Base-by-base conservation (phyloP, 371 early-diverging fungal genomes). In the Haplosporangium sp. region DNA sequence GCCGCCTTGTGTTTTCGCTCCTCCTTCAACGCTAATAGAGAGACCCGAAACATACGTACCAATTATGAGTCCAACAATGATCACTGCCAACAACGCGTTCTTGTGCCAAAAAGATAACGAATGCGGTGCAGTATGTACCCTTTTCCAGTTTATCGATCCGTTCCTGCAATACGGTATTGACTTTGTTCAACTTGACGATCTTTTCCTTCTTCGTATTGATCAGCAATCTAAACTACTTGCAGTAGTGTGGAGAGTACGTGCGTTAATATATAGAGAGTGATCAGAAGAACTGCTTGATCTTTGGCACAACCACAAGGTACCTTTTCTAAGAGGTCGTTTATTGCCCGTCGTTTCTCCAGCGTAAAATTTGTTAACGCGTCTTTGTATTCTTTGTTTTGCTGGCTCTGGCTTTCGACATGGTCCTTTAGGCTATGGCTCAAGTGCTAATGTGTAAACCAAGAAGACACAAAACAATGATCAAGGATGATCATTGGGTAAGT, bases 141-240 rank as follows among this genome's bases (percentile, higher is more conserved):
- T 63, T 65, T 46, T 64, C 64, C n/a, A 74, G 23, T 0, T 23
- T 43, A 5, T 68, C 64, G 29, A 74, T 38, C 20, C 56, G 54
- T 20, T 50, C 53, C 11, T 69, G 55, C 21, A 68, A 23, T 10
- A 54, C 48, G 1, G 48, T 47, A 6, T 63, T 64, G 6, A 38
- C 42, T 2, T 64, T 59, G 16, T 45, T 38, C 23, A 74, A 42
- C 8, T 64, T 48, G 11, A 20, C 54, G 37, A 69, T 75, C 46
- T 66, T 69, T 29, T 68, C 65, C 48, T 75, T 75, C 18, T 75
- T 75, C 1, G 76, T 55, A 18, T 75, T 75, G 50, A 75, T 62
- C 20, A 75, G 37, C 18, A 53, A 29, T 1, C 76, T 59, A 36
- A 75, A 69, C 76, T 75, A 64, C 10, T 9, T 2, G 0, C 38